Evolutionary conservation across 2,329 filamentous ascomycete genomes (phyloP).

Genomic region (Daldinia sp.): DNA sequence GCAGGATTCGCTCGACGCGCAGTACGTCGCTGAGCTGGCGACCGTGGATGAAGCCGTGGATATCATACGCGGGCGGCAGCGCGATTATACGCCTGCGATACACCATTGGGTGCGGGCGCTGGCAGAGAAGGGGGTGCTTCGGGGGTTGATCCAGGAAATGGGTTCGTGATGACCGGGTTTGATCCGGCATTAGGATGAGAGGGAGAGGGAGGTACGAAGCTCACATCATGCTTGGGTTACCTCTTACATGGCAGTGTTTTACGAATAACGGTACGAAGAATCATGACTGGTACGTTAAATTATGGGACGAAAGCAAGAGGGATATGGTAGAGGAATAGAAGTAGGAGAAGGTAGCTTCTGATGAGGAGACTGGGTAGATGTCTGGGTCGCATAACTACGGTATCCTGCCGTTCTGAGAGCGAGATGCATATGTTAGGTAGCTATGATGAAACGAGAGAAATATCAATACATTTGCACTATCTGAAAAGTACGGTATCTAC

Average conservation of each 20-base stretch:
- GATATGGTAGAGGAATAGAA: not conserved
- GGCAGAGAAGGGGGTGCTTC: constrained; percentile 73
- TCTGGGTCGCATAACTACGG: no score
- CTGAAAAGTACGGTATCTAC: no score
- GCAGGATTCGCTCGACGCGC: constrained; percentile 57
- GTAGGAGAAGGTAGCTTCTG: no score
- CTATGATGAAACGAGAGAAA: not conserved
- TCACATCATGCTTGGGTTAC: not conserved
- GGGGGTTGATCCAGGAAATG: constrained; percentile 51
- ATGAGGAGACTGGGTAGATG: no score
- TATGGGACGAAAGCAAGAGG: no score
- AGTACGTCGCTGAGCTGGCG: constrained; percentile 63
- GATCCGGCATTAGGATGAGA: not conserved
- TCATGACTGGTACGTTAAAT: not conserved
- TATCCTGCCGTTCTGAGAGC: not conserved
- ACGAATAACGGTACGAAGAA: not conserved
- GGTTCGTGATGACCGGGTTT: not conserved
- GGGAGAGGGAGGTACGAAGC: not conserved
- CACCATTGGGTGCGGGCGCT: constrained; percentile 77
- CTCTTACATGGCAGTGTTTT: not conserved
- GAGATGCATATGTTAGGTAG: not conserved
- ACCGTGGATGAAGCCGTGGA: constrained; percentile 60
- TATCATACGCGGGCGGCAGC: constrained; percentile 66
- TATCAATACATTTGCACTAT: not conserved
- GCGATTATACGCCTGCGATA: constrained; percentile 77